These are phyloP conservation scores for Chlorella sorokiniana DNA, from an alignment of 139 green algal genomes.

Conservation along the genomic window DNA sequence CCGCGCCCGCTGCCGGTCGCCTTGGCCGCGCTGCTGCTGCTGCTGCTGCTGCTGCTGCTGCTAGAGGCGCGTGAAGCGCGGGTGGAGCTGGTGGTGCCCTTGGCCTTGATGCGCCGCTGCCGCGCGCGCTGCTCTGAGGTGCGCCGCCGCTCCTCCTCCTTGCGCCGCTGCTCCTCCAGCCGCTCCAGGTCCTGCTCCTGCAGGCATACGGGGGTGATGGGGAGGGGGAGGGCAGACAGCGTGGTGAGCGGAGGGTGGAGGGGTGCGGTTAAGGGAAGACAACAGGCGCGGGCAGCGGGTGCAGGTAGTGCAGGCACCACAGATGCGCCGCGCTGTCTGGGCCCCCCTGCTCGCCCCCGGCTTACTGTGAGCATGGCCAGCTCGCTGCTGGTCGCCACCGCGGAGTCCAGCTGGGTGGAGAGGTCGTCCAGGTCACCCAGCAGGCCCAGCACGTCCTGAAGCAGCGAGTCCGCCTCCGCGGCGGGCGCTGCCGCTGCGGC, in stretches of 20 bases:
- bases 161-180: constrained; percentile 13
- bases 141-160: constrained; percentile 2
- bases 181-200: neutral
- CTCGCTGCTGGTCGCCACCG: constrained; percentile 4
- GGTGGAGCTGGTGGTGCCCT: constrained; percentile 5
- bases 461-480: neutral
- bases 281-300: too few relatives aligned
- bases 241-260: neutral
- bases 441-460: neutral
- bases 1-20: neutral
- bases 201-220: neutral
- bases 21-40: neutral
- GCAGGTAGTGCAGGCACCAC: too few relatives aligned
- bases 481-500: neutral
- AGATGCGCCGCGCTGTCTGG: too few relatives aligned
- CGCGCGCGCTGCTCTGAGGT: neutral
- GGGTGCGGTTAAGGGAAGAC: too few relatives aligned
- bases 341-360: too few relatives aligned
- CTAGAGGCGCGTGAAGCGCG: neutral
- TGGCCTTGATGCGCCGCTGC: constrained; percentile 1
- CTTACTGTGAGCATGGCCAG: constrained; percentile 9
- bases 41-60: constrained; percentile 1
- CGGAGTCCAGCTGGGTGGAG: neutral
- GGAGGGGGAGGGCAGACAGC: neutral
- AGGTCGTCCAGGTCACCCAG: constrained; percentile 12